A percentile compares a stretch with the other conserved stretches of the same genome.
Evolutionary conservation across 805 yeast genomes (phyloP).

Genomic region (Danielozyma ontarioensis): DNA sequence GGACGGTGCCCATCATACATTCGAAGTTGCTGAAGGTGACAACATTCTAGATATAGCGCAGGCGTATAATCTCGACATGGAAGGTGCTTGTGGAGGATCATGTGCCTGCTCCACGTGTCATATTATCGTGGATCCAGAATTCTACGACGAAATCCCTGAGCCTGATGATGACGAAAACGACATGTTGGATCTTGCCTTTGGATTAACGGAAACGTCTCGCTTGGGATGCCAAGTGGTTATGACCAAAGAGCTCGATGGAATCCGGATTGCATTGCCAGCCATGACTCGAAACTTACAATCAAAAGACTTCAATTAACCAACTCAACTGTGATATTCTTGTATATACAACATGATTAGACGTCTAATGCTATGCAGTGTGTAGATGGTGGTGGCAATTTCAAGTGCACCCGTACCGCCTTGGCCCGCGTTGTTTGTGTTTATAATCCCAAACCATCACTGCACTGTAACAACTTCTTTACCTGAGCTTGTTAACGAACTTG

Average conservation of each 20-base stretch:
- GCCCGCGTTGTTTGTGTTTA: conserved; percentile 2
- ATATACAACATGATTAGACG: conserved; percentile 6
- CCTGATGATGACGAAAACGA: conserved; percentile 98
- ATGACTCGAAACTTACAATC: conserved; percentile 92
- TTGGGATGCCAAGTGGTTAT: conserved; percentile 90
- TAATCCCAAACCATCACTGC: not conserved
- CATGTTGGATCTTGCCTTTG: conserved; percentile 96
- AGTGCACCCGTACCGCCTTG: too few relatives aligned
- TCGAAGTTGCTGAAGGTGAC: conserved; percentile 91
- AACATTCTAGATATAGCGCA: conserved; percentile 91
- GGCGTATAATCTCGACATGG: conserved; percentile 90
- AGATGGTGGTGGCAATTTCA: not conserved
- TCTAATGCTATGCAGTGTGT: not conserved
- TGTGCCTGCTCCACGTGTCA: conserved; percentile 99
- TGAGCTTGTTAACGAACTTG: conserved; percentile 7
- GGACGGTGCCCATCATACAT: conserved; percentile 78
- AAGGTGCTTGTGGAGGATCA: conserved; percentile 97
- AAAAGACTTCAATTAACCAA: conserved; percentile 60
- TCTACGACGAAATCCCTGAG: conserved; percentile 84
- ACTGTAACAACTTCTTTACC: not conserved
- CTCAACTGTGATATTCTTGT: conserved; percentile 2
- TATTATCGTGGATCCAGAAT: conserved; percentile 92
- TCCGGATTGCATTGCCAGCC: conserved; percentile 92
- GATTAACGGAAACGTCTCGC: conserved; percentile 93
- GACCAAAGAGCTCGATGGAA: conserved; percentile 87